These are phyloP conservation scores for Russula compacta DNA, from an alignment of 768 basidiomycete species.

Conservation along the genomic window DNA sequence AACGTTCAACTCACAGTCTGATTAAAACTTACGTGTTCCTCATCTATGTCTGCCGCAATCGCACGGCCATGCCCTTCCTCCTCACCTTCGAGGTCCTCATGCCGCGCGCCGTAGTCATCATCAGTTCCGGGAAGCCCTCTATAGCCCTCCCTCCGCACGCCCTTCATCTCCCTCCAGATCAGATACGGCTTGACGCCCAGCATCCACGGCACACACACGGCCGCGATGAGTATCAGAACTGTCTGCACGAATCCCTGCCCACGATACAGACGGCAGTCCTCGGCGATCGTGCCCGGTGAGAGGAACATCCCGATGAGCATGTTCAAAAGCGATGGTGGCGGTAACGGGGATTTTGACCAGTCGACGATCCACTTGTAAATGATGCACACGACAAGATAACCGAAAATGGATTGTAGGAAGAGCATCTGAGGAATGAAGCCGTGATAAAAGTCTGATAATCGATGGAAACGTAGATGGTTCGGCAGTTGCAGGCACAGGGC, in stretches of 20 bases:
- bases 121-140: conserved; percentile 57
- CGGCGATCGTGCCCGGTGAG: conserved; percentile 70
- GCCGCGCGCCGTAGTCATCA: conserved; percentile 37
- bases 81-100: conserved; percentile 62
- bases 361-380: conserved; percentile 96
- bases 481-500: conserved; percentile 93
- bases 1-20: background rate
- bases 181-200: conserved; percentile 88
- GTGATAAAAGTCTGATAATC: conserved; percentile 75
- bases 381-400: conserved; percentile 90
- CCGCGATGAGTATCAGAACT: conserved; percentile 66
- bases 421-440: conserved; percentile 97
- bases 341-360: conserved; percentile 61
- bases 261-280: conserved; percentile 62
- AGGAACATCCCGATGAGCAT: conserved; percentile 98
- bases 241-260: conserved; percentile 85
- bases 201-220: conserved; percentile 92
- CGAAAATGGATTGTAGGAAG: conserved; percentile 96
- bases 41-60: conserved; percentile 62
- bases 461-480: conserved; percentile 92
- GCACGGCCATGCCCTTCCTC: conserved; percentile 74
- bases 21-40: conserved; percentile 57
- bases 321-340: conserved; percentile 85
- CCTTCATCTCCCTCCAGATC: conserved; percentile 81
- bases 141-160: conserved; percentile 79